These are phyloP conservation scores for Malus hybrid DNA, from an alignment of 331 rosid species.

Conservation along the genomic window DNA sequence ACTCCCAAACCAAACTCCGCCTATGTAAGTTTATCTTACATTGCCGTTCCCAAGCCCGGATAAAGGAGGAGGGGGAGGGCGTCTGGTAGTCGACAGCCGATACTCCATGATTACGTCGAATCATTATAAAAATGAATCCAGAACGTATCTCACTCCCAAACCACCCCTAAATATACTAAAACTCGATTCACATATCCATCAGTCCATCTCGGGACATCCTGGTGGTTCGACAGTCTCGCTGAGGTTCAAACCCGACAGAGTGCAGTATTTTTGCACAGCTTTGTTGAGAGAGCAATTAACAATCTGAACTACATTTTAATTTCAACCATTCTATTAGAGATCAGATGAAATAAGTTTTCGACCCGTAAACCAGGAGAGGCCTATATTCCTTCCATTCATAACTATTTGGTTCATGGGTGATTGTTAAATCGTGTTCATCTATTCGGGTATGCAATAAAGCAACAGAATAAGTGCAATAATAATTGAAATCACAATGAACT, in stretches of 20 bases:
- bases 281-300: background rate
- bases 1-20: too few species aligned
- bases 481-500: background rate
- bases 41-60: too few species aligned
- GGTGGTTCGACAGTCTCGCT: background rate
- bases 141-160: too few species aligned
- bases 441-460: background rate
- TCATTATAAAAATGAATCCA: too few species aligned
- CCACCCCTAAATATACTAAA: background rate
- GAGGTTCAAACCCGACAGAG: background rate
- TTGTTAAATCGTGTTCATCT: background rate
- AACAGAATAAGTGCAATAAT: background rate
- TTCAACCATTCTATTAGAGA: background rate
- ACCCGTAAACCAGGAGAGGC: background rate
- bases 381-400: background rate
- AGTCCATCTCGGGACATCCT: background rate
- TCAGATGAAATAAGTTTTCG: too few species aligned
- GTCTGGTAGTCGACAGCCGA: too few species aligned
- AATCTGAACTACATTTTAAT: background rate
- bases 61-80: too few species aligned
- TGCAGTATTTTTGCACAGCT: background rate
- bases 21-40: too few species aligned
- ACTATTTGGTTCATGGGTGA: background rate
- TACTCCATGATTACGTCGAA: too few species aligned
- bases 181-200: background rate